Evolutionary conservation across 495 filamentous ascomycete species (phyloP).

Genomic region (Xylaria castorea): DNA sequence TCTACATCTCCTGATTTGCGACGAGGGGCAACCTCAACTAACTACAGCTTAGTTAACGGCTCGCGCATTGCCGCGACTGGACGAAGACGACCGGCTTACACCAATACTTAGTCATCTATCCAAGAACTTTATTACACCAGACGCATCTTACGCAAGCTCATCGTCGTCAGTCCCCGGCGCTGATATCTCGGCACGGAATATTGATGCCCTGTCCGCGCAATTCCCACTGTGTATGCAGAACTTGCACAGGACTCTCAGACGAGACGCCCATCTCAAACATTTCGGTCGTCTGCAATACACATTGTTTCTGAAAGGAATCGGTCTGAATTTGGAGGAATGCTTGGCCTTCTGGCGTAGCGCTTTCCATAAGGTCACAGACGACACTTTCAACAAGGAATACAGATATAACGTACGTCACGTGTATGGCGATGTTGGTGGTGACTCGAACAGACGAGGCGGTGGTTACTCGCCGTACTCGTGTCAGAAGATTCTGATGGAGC

Average conservation of each 20-base stretch:
- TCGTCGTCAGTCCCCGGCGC: constrained; percentile 62
- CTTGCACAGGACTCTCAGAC: constrained; percentile 81
- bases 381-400: constrained; percentile 94
- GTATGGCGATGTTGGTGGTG: constrained; percentile 95
- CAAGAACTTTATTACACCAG: constrained; percentile 90
- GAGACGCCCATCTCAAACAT: constrained; percentile 89
- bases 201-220: constrained; percentile 82
- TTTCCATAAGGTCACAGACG: constrained; percentile 86
- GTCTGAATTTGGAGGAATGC: constrained; percentile 87
- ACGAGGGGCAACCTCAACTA: constrained; percentile 16
- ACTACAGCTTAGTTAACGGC: constrained; percentile 72
- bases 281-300: constrained; percentile 94
- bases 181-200: constrained; percentile 76
- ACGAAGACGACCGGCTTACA: constrained; percentile 94
- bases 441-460: constrained; percentile 80
- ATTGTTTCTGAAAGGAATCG: constrained; percentile 97
- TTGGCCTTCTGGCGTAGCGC: constrained; percentile 90
- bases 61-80: constrained; percentile 86
- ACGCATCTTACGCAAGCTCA: constrained; percentile 72
- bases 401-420: constrained; percentile 93
- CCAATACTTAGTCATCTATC: constrained; percentile 93
- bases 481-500: constrained; percentile 90
- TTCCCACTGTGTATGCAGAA: constrained; percentile 96
- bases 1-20: constrained; percentile 15
- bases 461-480: constrained; percentile 92